Percentiles rank a stretch among this genome's conserved stretches.
Conservation (phyloP, 2,329 filamentous ascomycete species). For the Monosporascus ibericus region DNA sequence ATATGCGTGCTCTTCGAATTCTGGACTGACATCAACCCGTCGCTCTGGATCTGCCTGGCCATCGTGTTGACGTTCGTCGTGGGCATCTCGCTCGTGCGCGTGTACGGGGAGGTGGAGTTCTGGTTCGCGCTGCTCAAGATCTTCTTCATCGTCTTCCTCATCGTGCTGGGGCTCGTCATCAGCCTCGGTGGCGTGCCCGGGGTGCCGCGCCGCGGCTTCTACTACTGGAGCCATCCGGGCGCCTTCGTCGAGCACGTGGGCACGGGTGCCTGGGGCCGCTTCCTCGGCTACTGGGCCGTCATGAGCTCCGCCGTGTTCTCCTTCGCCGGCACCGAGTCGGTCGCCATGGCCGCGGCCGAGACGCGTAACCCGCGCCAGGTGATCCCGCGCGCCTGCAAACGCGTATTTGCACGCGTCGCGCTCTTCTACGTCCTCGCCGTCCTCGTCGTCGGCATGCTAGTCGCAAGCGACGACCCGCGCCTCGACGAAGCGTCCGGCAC, state of each 20-base stretch:
- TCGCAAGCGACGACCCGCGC: constrained; percentile 45
- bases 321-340: constrained; percentile 44
- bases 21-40: constrained; percentile 53
- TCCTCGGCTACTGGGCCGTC: constrained; percentile 53
- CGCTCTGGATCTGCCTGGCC: constrained; percentile 46
- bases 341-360: constrained; percentile 51
- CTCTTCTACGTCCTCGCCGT: constrained; percentile 53
- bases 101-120: constrained; percentile 55
- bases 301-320: constrained; percentile 41
- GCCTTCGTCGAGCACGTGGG: constrained; percentile 62
- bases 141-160: constrained; percentile 54
- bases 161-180: constrained; percentile 56
- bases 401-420: constrained; percentile 51
- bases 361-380: constrained; percentile 43
- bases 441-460: constrained; percentile 52
- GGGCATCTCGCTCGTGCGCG: constrained; percentile 50
- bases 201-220: constrained; percentile 55
- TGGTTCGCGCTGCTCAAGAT: constrained; percentile 50
- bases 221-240: constrained; percentile 64
- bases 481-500: constrained; percentile 40
- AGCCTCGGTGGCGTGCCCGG: constrained; percentile 57
- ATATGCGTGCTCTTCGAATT: constrained; percentile 57
- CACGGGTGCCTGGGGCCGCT: constrained; percentile 50
- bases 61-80: constrained; percentile 49
- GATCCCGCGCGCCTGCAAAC: constrained; percentile 45